Base-by-base conservation (phyloP, 176 grass and related monocot genomes). In the Tillandsia leiboldiana region DNA sequence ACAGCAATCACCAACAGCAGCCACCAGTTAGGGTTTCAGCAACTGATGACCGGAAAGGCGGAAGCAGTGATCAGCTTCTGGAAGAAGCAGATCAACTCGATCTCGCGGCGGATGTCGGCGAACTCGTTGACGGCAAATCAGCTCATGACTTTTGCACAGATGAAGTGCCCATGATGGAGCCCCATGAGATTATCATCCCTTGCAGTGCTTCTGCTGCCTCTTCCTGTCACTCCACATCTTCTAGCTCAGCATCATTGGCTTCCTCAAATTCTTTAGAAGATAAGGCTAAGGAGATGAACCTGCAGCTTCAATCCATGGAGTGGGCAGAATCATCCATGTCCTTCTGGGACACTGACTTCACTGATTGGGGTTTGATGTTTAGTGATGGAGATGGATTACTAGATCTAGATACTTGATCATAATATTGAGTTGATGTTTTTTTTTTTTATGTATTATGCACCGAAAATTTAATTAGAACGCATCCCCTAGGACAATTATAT, bases 141-240 rank as follows among this genome's bases (percentile, higher is more conserved):
- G 63, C 59, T 14, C 72, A 57, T 28, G 59, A 49, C 10, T 74
- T 74, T 11, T 74, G 48, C 47, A 51, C 61, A 10, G 72, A 74
- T 29, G 72, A 74, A 33, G 72, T 74, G 58, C 72, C 72, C 33
- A 51, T 74, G 58, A 51, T 74, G 8, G 29, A 61, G 26, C 70
- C 52, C 14, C 52, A 72, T 59, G 70, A 72, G 14, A 59, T 72
- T 3, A 9, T 72, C 10, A 28, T 72, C 27, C 70, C 70, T 14
- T 53, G 68, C 9, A 2, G 15, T 67, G 33, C 65, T 42, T 67
- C 33, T 9, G 27, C 27, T 42, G 8, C 65, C 1, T 67, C 65
- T 33, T 42, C 33, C 33, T 42, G 33, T 42, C 7, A 42, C 33
- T 42, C 33, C 5, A 42, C 33, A 42, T 42, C 33, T 42, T 42